Evolutionary conservation across 768 basidiomycete genomes (phyloP), one percentile per base, ranked within the genome.

Genomic region (Termitomyces sp.): DNA sequence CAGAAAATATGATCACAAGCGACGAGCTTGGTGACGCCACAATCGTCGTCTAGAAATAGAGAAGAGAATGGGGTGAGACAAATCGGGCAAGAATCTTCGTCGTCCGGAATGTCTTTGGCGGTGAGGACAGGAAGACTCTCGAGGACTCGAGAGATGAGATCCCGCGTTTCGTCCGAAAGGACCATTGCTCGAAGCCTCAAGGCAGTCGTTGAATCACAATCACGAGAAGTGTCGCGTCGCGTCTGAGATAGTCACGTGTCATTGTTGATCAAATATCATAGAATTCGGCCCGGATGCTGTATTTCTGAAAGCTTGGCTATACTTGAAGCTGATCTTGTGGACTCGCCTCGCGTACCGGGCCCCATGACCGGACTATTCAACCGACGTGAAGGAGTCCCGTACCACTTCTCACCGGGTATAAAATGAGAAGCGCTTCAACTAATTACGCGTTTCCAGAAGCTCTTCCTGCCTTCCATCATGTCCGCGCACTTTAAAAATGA

Each of bases 1-100:
- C 87, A 90, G 66, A 90, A 88, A 7, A 85, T 65, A 69, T 90
- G 88, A 0, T 84, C 82, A 64, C 88, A 90, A 4, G 70, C 77
- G 1, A 63, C 66, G 0, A 90, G 71, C 65, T 81, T 85, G 1
- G 86, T 87, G 7, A 88, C 71, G 3, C 84, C 83, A 41, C 62
- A 36, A 15, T 72, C 63, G 12, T 65, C 51, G 31, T 47, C 72
- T n/a, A 69, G 65, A 45, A 83, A 67, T 26, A 85, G 70, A 1
- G 71, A 54, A 15, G 73, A 70, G 57, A 88, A 86, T 1, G 82
- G 66, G 20, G 77, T 69, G 45, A 86, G 75, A 68, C 87, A 90
- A 61, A 90, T 87, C 1, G 86, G 82, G 64, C 88, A 90, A 24
- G 75, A 72, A 54, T 87, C 86, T 26, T 82, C 77, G 26, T 72